A percentile compares a stretch with the other conserved stretches of the same genome.
Evolutionary conservation across 2,329 filamentous ascomycete genomes (phyloP).

Genomic region (Alternaria solani): DNA sequence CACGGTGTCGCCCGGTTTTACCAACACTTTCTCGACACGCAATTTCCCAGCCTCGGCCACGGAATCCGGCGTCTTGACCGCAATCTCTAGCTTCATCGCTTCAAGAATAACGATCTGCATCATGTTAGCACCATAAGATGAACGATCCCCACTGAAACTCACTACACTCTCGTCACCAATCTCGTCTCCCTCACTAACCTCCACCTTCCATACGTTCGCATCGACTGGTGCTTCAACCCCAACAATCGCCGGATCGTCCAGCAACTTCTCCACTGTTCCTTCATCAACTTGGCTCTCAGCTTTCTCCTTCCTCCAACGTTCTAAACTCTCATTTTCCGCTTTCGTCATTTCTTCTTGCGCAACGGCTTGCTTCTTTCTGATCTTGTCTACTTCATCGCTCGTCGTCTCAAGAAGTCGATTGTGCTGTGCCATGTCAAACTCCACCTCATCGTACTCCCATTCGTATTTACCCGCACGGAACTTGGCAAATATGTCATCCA

Average conservation of each 20-base stretch:
- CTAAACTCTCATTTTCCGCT: slow-evolving; percentile 57
- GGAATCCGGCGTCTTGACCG: slow-evolving; percentile 51
- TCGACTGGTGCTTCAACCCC: slow-evolving; percentile 55
- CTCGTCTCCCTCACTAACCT: slow-evolving; percentile 49
- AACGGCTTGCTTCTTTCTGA: slow-evolving; percentile 56
- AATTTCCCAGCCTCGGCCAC: slow-evolving; percentile 22
- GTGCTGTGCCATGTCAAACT: slow-evolving; percentile 65
- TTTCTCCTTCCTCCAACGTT: slow-evolving; percentile 55
- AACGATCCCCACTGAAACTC: slow-evolving; percentile 4
- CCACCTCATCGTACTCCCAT: slow-evolving; percentile 59
- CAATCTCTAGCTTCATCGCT: slow-evolving; percentile 59
- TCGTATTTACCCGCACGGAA: slow-evolving; percentile 62
- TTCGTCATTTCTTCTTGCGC: slow-evolving; percentile 60
- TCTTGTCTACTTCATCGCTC: slow-evolving; percentile 56
- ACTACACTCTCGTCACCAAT: slow-evolving; percentile 46
- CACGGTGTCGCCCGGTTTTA: slow-evolving; percentile 53
- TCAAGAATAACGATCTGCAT: slow-evolving; percentile 53
- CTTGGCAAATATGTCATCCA: slow-evolving; percentile 57
- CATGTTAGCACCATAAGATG: slow-evolving; percentile 6
- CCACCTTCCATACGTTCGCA: slow-evolving; percentile 58
- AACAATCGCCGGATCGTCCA: slow-evolving; percentile 54
- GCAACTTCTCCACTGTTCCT: slow-evolving; percentile 58
- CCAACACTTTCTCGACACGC: slow-evolving; percentile 53
- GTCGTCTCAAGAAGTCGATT: slow-evolving; percentile 59
- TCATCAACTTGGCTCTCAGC: slow-evolving; percentile 56